Conservation (phyloP, 805 yeast genomes). For the Candida ficus region DNA sequence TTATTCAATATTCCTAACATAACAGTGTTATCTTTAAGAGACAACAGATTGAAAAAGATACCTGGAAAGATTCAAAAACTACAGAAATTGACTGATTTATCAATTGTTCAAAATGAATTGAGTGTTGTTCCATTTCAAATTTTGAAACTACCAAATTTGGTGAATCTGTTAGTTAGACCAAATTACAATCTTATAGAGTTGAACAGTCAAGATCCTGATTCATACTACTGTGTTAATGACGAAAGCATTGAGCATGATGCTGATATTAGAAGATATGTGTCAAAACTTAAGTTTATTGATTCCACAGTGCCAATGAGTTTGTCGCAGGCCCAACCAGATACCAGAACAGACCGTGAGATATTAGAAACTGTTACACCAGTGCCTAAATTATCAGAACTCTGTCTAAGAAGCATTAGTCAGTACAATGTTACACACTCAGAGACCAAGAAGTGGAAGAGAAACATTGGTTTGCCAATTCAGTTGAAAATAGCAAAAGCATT, state of each 20-base stretch:
- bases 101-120: constrained; percentile 47
- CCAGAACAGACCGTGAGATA: constrained; percentile 18
- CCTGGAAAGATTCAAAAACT: constrained; percentile 44
- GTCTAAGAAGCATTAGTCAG: constrained; percentile 42
- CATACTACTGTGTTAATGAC: constrained; percentile 21
- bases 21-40: constrained; percentile 47
- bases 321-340: not conserved
- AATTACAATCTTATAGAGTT: constrained; percentile 35
- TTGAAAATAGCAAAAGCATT: constrained; percentile 44
- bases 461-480: constrained; percentile 42
- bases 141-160: constrained; percentile 37
- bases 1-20: constrained; percentile 45
- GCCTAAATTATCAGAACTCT: constrained; percentile 43
- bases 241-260: constrained; percentile 11
- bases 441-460: constrained; percentile 46
- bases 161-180: constrained; percentile 49
- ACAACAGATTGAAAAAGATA: constrained; percentile 40
- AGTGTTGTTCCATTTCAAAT: constrained; percentile 49
- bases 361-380: constrained; percentile 24
- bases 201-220: constrained; percentile 12
- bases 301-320: not conserved
- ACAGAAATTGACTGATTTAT: constrained; percentile 40
- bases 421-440: constrained; percentile 53
- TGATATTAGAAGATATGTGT: constrained; percentile 22
- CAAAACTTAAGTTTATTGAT: constrained; percentile 23